Evolutionary conservation across 2,329 filamentous ascomycete species (phyloP), one percentile per base, ranked within the genome.

Genomic region (Leptographium flavum): DNA sequence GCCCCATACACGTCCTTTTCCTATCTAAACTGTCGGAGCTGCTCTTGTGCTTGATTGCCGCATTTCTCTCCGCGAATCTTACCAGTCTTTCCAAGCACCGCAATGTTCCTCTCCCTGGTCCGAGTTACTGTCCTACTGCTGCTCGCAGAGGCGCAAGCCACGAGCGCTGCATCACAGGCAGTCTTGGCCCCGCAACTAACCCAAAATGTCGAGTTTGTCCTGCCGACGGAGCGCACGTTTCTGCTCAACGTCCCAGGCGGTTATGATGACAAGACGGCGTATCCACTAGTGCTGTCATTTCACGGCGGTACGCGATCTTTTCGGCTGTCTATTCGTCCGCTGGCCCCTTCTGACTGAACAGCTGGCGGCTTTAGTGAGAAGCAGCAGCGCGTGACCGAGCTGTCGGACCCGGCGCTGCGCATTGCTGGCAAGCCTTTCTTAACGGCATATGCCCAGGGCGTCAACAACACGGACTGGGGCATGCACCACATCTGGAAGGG

Each of bases 401-500:
- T 48, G 17, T 48, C 46, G 19, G 42, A 48, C 25, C 35, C 42
- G 17, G 33, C 39, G 4, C 22, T 48, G 25, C 40, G 28, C 28
- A 48, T 48, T 37, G 28, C 39, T 21, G 46, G 39, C n/a, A 28
- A n/a, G 35, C 39, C 46, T 3, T 48, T 48, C 19, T n/a, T 48
- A 33, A 45, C 42, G 17, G 43, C 33, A n/a, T 48, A 48, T 37
- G 42, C 42, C 11, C 46, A 48, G 25, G 46, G 46, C 9, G 46
- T 45, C n/a, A 45, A 48, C 39, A 48, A 48, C 22, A 31, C 46
- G 3, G 46, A 45, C 15, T 48, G 46, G 43, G 32, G 41, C 15
- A 48, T 45, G 46, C 25, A 25, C 9, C 46, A 45, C 30, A 45
- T 48, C 35, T 48, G 46, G 46, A 48, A 45, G 33, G 46, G 46